A percentile compares a stretch with the other conserved stretches of the same genome.
phyloP scores from a whole-genome alignment of 2,329 filamentous ascomycete genomes.

The Leptographium procerum region DNA sequence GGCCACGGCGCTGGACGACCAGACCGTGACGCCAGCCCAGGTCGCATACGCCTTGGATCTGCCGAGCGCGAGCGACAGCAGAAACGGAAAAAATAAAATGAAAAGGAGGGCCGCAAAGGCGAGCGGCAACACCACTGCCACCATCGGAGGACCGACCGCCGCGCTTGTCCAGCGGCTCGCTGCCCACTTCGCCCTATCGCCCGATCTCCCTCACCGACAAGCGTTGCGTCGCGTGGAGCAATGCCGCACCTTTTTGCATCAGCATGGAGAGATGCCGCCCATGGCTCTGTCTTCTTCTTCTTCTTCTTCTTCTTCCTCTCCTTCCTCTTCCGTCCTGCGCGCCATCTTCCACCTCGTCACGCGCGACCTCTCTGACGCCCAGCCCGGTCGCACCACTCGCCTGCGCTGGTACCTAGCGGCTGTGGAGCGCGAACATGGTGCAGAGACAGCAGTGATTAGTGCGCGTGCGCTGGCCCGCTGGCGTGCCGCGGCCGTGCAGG shows the following conservation, averaged over 20 bases:
- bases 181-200: slow-evolving; percentile 10
- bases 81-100: no score
- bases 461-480: slow-evolving; percentile 16
- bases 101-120: neutral
- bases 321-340: slow-evolving; percentile 17
- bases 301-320: neutral
- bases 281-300: neutral
- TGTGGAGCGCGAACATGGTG: slow-evolving; percentile 17
- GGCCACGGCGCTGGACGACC: slow-evolving; percentile 1
- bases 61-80: neutral
- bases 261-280: slow-evolving; percentile 1
- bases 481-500: slow-evolving; percentile 10
- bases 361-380: slow-evolving; percentile 21
- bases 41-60: slow-evolving; percentile 8
- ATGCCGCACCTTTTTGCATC: slow-evolving; percentile 20
- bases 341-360: slow-evolving; percentile 23
- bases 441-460: slow-evolving; percentile 12
- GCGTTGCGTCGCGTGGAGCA: slow-evolving; percentile 20
- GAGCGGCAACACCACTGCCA: neutral
- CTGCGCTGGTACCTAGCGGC: slow-evolving; percentile 24
- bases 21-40: slow-evolving; percentile 4
- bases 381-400: slow-evolving; percentile 22
- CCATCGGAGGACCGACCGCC: slow-evolving; percentile 6
- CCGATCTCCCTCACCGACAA: slow-evolving; percentile 13
- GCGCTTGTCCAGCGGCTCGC: slow-evolving; percentile 14